Conservation (phyloP, 2,329 filamentous ascomycete species). For the Claviceps sp. region DNA sequence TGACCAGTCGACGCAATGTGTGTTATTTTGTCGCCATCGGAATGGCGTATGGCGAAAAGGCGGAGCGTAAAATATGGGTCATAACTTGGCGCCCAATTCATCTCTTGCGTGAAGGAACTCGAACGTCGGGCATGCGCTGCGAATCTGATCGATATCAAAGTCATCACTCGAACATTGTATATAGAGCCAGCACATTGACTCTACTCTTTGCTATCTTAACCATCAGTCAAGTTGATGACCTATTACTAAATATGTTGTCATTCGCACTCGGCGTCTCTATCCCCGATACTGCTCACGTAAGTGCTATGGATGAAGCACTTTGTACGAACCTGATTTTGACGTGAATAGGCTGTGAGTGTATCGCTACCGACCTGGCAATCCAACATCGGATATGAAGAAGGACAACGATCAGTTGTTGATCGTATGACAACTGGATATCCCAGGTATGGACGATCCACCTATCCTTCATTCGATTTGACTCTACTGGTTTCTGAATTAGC, state of each 20-base stretch:
- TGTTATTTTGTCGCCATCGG: too few species aligned
- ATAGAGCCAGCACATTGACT: not conserved
- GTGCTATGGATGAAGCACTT: conserved; percentile 15
- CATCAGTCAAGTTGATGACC: not conserved
- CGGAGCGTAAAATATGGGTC: too few species aligned
- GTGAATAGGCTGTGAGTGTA: conserved; percentile 73
- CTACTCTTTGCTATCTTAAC: not conserved
- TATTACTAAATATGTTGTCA: conserved; percentile 26
- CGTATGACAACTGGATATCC: conserved; percentile 88
- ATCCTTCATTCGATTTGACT: not conserved
- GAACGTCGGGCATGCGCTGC: too few species aligned
- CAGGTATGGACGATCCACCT: conserved; percentile 36
- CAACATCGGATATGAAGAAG: conserved; percentile 90
- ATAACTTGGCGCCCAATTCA: too few species aligned
- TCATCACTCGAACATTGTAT: not conserved
- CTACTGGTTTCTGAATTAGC: not conserved
- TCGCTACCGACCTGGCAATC: conserved; percentile 86
- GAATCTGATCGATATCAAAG: too few species aligned
- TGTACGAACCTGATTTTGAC: not conserved
- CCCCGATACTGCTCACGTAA: conserved; percentile 66
- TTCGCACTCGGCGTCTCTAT: conserved; percentile 56
- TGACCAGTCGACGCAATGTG: too few species aligned
- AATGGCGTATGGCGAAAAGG: too few species aligned
- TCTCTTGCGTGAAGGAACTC: too few species aligned
- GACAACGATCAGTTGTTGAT: conserved; percentile 69